Percentiles rank a stretch among this genome's conserved stretches.
phyloP scores from a whole-genome alignment of 2,329 filamentous ascomycete species.

The Hypoxylon rubiginosum region DNA sequence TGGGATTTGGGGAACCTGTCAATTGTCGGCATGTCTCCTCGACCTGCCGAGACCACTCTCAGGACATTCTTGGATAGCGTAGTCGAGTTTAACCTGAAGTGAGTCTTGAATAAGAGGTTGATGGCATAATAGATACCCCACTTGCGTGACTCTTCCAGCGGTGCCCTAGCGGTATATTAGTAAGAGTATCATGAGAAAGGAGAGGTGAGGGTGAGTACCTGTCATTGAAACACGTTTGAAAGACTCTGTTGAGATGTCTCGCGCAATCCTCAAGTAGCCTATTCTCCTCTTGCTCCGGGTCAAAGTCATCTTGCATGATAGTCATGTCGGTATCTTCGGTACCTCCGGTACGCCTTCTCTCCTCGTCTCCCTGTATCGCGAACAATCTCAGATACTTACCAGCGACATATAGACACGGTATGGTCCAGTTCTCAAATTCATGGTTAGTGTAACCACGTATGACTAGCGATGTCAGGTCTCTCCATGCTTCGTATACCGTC shows the following conservation, averaged over 20 bases:
- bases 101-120: constrained; percentile 97
- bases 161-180: constrained; percentile 68
- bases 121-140: constrained; percentile 98
- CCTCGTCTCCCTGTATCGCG: constrained; percentile 90
- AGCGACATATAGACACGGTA: constrained; percentile 88
- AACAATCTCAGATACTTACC: constrained; percentile 90
- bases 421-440: constrained; percentile 88
- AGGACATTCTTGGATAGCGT: constrained; percentile 92
- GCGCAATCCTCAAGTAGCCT: constrained; percentile 92
- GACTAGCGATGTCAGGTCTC: constrained; percentile 81
- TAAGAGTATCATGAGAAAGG: background rate
- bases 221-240: constrained; percentile 89
- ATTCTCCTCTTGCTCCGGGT: constrained; percentile 80
- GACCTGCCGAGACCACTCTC: constrained; percentile 82
- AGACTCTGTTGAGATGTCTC: constrained; percentile 90
- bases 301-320: constrained; percentile 83
- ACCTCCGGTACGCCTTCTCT: constrained; percentile 59
- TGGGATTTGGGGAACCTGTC: constrained; percentile 88
- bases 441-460: constrained; percentile 84
- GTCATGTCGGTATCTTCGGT: constrained; percentile 54
- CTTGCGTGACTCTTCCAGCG: constrained; percentile 90
- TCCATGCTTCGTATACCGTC: constrained; percentile 91
- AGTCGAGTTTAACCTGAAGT: constrained; percentile 94
- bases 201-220: constrained; percentile 68
- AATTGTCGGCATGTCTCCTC: constrained; percentile 83